Evolutionary conservation across 495 filamentous ascomycete species (phyloP), one percentile per base, ranked within the genome.

Genomic region (Aspergillus asperescens): DNA sequence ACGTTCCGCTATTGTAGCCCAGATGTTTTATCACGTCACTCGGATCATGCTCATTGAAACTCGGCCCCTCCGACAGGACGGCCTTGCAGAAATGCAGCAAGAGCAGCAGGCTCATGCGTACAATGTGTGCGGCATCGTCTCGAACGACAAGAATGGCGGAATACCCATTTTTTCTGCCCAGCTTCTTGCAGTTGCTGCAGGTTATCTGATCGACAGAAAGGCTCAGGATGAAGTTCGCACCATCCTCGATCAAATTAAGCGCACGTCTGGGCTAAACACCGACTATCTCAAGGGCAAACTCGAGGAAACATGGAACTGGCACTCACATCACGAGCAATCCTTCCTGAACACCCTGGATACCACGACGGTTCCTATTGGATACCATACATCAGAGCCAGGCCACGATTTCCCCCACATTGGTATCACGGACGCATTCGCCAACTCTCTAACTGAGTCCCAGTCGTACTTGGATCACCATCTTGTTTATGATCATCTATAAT

Each of bases 11-110:
- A 82, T 90, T 27, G 78, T 95, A 34, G 90, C 86, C 8, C 82
- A 89, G 8, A 77, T 96, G n/a, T 89, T 96, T 56, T 97, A 95
- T 63, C 92, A 96, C 61, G 91, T 87, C 0, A 81, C 86, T 24
- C 83, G 90, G 67, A 82, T 84, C 49, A 64, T 96, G 8, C 77
- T 97, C n/a, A 78, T 86, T 3, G 88, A 90, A 57, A 84, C 81
- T 19, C 84, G 96, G 63, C 91, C 92, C 0, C 66, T 80, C 15
- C 75, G 78, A 34, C 77, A 76, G 9, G 76, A 81, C 44, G 60
- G 67, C 29, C 60, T 58, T 28, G 49, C 61, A 4, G 84, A 90
- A 50, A 88, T 91, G 81, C 81, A 74, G 35, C 75, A 80, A 10
- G 73, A 84, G 52, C 82, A 86, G 58, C 74, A 84, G 46, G 74